These are phyloP conservation scores for Avicennia marina DNA, from an alignment of 257 asterid genomes.

Conservation along the genomic window DNA sequence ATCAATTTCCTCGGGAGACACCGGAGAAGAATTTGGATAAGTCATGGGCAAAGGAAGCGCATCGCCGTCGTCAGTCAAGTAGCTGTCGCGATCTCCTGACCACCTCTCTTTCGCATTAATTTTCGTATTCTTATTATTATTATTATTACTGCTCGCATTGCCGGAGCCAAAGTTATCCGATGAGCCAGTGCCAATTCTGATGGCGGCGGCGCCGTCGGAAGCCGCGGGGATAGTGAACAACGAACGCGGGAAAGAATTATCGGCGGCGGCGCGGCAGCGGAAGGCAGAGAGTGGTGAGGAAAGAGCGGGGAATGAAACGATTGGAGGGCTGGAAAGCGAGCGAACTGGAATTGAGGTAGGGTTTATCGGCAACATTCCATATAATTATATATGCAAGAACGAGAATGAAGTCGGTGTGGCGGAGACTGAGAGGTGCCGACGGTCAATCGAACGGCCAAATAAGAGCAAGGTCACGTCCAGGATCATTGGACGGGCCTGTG, in stretches of 20 bases:
- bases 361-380: conserved; percentile 60
- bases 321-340: conserved; percentile 24
- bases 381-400: no score
- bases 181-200: conserved; percentile 28
- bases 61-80: conserved; percentile 56
- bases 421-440: no score
- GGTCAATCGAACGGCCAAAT: no score
- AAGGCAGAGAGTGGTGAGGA: conserved; percentile 21
- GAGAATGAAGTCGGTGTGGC: no score
- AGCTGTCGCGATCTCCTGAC: conserved; percentile 80
- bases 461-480: no score
- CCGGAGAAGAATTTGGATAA: conserved; percentile 49
- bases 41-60: conserved; percentile 83
- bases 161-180: conserved; percentile 20
- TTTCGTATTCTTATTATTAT: conserved; percentile 22
- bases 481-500: no score
- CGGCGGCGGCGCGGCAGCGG: conserved; percentile 45
- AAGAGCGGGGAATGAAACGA: conserved; percentile 9
- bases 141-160: not conserved
- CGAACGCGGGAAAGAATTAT: conserved; percentile 35
- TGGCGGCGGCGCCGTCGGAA: conserved; percentile 29
- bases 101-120: conserved; percentile 74
- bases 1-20: conserved; percentile 54
- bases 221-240: conserved; percentile 33
- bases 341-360: conserved; percentile 32